phyloP scores from a whole-genome alignment of 2,329 filamentous ascomycete species.

The Teratosphaeria destructans region DNA sequence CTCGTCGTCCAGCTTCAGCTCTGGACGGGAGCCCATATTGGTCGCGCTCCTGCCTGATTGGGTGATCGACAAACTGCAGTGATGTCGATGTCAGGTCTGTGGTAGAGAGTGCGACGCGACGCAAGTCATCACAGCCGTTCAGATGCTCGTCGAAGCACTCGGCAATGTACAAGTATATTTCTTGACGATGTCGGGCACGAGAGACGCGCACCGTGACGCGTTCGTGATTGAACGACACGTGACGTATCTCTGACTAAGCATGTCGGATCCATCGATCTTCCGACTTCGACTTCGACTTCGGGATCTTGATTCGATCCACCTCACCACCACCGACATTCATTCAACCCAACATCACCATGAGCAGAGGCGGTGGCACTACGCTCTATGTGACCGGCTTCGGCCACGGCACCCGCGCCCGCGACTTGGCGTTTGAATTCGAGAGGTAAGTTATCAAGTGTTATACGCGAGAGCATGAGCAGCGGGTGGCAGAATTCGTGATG shows the following conservation, averaged over 20 bases:
- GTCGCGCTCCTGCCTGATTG: not conserved
- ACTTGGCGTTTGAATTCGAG: constrained; percentile 99
- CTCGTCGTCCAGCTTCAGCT: constrained; percentile 79
- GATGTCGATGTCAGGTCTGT: not conserved
- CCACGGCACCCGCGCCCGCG: constrained; percentile 94
- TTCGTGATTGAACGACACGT: not conserved
- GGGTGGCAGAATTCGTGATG: not conserved
- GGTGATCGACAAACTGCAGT: not conserved
- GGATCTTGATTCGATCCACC: not conserved
- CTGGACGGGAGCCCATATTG: constrained; percentile 45
- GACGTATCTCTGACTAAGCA: not conserved
- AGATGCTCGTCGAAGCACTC: not conserved
- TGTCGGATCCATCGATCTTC: not conserved
- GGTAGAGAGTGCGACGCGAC: not conserved
- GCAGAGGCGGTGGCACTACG: constrained; percentile 75
- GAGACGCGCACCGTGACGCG: not conserved
- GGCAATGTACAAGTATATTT: not conserved
- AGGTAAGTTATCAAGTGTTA: constrained; percentile 62
- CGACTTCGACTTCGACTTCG: not conserved
- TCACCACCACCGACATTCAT: not conserved
- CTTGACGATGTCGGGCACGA: not conserved
- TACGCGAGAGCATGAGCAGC: constrained; percentile 2
- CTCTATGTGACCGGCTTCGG: constrained; percentile 99
- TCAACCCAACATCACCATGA: constrained; percentile 50
- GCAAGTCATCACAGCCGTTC: too few species aligned